A percentile compares a stretch with the other conserved stretches of the same genome.
phyloP scores from a whole-genome alignment of 768 basidiomycete genomes.

The Serendipita sp. region DNA sequence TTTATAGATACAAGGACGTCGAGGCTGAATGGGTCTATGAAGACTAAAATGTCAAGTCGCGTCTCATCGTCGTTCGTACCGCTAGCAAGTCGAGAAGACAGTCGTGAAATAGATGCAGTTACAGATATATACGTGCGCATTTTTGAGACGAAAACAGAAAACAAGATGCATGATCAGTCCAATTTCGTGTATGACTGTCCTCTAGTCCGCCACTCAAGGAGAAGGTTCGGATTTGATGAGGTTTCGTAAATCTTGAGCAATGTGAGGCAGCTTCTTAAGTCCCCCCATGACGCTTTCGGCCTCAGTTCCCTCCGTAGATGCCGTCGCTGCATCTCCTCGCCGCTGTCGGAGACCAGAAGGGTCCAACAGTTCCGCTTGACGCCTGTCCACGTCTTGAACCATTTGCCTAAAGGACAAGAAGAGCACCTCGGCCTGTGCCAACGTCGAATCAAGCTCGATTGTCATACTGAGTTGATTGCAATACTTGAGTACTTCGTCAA shows the following conservation, averaged over 20 bases:
- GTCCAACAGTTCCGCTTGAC: slow-evolving; percentile 34
- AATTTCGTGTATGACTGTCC: not conserved
- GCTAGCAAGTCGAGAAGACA: not conserved
- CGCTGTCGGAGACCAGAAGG: not conserved
- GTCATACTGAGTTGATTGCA: slow-evolving; percentile 93
- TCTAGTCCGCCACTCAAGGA: not conserved
- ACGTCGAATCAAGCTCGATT: slow-evolving; percentile 88
- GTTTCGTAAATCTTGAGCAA: slow-evolving; percentile 8
- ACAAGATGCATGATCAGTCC: not conserved
- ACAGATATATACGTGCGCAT: not conserved
- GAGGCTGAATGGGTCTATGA: slow-evolving; percentile 67
- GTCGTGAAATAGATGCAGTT: not conserved
- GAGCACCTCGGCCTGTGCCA: slow-evolving; percentile 92
- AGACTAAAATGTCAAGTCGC: slow-evolving; percentile 12
- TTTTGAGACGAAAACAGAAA: not conserved
- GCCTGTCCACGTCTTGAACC: slow-evolving; percentile 76
- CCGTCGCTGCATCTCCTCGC: not conserved
- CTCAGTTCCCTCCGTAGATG: not conserved
- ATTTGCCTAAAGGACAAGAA: slow-evolving; percentile 83
- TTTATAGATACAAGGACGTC: slow-evolving; percentile 29
- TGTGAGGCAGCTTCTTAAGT: slow-evolving; percentile 6
- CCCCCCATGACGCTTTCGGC: not conserved
- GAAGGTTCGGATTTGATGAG: slow-evolving; percentile 6
- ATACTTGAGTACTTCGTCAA: slow-evolving; percentile 76
- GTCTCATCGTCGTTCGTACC: not conserved